Base-by-base conservation (phyloP, 345 rosid species). In the Lepidium sativum region DNA sequence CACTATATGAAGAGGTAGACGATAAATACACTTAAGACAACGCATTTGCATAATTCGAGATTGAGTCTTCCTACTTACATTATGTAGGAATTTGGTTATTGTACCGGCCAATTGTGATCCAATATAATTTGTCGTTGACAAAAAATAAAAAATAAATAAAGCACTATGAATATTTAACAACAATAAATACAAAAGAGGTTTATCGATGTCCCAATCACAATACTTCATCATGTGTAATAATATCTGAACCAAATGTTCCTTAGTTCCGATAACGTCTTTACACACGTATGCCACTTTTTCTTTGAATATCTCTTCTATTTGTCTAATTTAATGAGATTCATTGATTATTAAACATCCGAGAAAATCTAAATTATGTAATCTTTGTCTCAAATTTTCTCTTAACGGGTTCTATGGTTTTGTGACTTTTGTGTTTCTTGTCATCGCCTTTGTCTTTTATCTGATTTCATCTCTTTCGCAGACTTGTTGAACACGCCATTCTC, bases 401-500 rank as follows among this genome's bases (percentile, higher is more conserved):
- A 40, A 8, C 10, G 56, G 27, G 34, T 54, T 62, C 14, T 38
- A 11, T 14, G 25, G 6, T 35, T 37, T 54, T 60, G 48, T 53
- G 57, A 16, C 57, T 20, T n/a, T 23, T 8, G 4, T 8, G 12
- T 54, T 39, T 33, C 32, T 44, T 63, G 42, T 54, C 55, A 17
- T 38, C 21, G 0, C 47, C 57, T 62, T 53, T 41, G 55, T 61
- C 47, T 14, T 54, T 12, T 55, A 25, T 57, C 54, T 50, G 17
- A 49, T 42, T 41, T 51, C 60, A 57, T 51, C 54, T 58, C 42
- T 55, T 56, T 41, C 39, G 9, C 10, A 33, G 61, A 44, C 71
- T 60, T 73, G 68, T 52, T 25, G 35, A 35, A 60, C 72, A 66
- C 67, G 72, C 16, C 21, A 34, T 8, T 63, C 9, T 71, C 59